Evolutionary conservation across 192 early-diverging fungal species (phyloP).

Genomic region (Dispira simplex): DNA sequence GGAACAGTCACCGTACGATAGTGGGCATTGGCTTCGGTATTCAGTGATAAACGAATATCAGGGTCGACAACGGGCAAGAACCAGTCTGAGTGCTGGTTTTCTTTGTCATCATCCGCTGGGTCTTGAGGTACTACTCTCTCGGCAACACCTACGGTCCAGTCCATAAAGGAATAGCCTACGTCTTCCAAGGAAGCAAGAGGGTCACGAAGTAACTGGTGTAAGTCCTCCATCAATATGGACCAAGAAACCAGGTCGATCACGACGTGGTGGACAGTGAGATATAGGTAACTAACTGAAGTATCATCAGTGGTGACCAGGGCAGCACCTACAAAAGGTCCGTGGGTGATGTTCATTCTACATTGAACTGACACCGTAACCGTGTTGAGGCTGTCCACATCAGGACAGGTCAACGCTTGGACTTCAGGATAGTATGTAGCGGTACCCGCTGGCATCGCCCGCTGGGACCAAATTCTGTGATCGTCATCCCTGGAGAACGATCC

Average conservation of each 20-base stretch:
- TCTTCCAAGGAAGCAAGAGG: slow-evolving; percentile 9
- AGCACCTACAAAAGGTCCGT: neutral
- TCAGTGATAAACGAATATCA: neutral
- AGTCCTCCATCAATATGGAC: slow-evolving; percentile 18
- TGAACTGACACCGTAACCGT: neutral
- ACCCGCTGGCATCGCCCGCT: neutral
- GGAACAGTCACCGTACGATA: neutral
- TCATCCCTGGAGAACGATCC: neutral
- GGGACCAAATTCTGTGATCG: neutral
- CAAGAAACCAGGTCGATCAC: slow-evolving; percentile 19
- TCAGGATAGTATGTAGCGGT: neutral
- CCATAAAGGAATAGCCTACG: slow-evolving; percentile 11
- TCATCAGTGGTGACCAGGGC: slow-evolving; percentile 12
- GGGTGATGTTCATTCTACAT: neutral
- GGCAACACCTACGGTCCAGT: slow-evolving; percentile 1
- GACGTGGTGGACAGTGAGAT: slow-evolving; percentile 18
- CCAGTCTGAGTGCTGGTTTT: neutral
- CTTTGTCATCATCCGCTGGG: neutral
- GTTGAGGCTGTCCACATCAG: neutral
- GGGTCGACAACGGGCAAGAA: neutral
- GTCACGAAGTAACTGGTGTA: slow-evolving; percentile 10
- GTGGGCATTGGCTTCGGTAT: neutral
- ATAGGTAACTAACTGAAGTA: slow-evolving; percentile 4
- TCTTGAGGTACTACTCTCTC: neutral
- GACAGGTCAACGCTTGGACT: neutral